These are phyloP conservation scores for Aphanomyces stellatus DNA, from an alignment of 352 stramenopile genomes.

Conservation along the genomic window DNA sequence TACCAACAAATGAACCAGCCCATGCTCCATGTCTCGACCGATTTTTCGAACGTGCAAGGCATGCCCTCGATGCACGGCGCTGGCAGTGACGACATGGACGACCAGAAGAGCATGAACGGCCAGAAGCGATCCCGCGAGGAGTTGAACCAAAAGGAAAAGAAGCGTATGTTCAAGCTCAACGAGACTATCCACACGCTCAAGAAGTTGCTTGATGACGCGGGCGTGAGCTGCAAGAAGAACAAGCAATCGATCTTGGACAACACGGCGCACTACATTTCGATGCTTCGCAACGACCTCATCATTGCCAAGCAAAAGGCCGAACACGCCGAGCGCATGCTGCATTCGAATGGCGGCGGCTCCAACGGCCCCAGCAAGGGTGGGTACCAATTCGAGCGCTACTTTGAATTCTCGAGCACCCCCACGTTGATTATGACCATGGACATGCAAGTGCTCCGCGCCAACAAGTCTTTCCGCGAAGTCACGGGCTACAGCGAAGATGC, in stretches of 20 bases:
- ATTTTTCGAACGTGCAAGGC: conserved; percentile 28
- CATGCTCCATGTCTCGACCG: conserved; percentile 59
- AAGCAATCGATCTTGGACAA: conserved; percentile 73
- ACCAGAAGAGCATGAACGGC: conserved; percentile 18
- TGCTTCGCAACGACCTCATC: conserved; percentile 34
- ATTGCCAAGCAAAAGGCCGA: conserved; percentile 26
- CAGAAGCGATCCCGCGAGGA: conserved; percentile 60
- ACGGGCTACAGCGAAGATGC: conserved; percentile 31
- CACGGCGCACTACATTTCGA: conserved; percentile 55
- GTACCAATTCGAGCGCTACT: conserved; percentile 50
- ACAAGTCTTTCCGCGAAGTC: conserved; percentile 38
- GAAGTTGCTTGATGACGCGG: conserved; percentile 35
- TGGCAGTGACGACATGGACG: conserved; percentile 31
- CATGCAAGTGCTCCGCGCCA: conserved; percentile 45
- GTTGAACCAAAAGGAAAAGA: conserved; percentile 81
- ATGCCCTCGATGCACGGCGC: conserved; percentile 22
- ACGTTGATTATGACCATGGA: conserved; percentile 41
- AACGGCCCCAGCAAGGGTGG: conserved; percentile 1
- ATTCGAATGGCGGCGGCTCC: conserved; percentile 28
- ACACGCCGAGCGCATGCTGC: conserved; percentile 39
- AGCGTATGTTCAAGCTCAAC: conserved; percentile 86
- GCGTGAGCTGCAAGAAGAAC: conserved; percentile 72
- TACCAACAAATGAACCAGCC: conserved; percentile 47
- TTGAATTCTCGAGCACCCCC: conserved; percentile 52
- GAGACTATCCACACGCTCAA: conserved; percentile 77